phyloP scores from a whole-genome alignment of 2,329 filamentous ascomycete genomes.

The Teratosphaeria nubilosa region DNA sequence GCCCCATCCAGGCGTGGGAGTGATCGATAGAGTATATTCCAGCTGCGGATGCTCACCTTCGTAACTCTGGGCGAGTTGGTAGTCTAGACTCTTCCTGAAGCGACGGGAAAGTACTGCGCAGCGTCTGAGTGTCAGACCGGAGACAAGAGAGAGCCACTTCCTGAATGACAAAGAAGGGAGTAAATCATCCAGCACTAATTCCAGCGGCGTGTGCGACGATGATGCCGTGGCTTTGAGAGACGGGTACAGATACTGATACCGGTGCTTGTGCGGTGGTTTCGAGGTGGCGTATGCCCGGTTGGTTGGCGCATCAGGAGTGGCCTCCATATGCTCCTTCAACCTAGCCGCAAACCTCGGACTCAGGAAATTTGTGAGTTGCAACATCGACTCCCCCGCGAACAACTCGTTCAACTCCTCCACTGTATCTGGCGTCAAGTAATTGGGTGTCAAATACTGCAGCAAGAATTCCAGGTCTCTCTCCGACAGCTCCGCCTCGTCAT shows the following conservation, averaged over 20 bases:
- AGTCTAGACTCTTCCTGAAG: slow-evolving; percentile 80
- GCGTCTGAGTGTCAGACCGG: slow-evolving; percentile 61
- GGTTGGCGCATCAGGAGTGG: slow-evolving; percentile 47
- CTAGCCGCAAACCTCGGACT: slow-evolving; percentile 64
- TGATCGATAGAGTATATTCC: slow-evolving; percentile 80
- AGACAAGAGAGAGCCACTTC: slow-evolving; percentile 80
- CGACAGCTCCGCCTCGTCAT: slow-evolving; percentile 51
- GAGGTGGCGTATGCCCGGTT: slow-evolving; percentile 35
- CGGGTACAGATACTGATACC: slow-evolving; percentile 62
- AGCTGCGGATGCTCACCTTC: slow-evolving; percentile 62
- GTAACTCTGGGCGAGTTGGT: slow-evolving; percentile 83
- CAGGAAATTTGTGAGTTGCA: slow-evolving; percentile 71
- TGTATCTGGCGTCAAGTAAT: slow-evolving; percentile 85
- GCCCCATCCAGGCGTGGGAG: slow-evolving; percentile 77
- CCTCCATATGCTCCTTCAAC: slow-evolving; percentile 56
- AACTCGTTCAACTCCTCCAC: slow-evolving; percentile 69
- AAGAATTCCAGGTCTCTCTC: slow-evolving; percentile 80
- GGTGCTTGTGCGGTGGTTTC: slow-evolving; percentile 86
- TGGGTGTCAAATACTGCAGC: slow-evolving; percentile 79
- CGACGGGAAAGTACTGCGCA: slow-evolving; percentile 73
- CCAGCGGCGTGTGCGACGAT: slow-evolving; percentile 45
- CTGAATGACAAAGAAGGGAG: slow-evolving; percentile 78
- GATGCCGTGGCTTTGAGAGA: slow-evolving; percentile 2
- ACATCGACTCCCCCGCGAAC: slow-evolving; percentile 74
- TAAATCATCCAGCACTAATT: slow-evolving; percentile 70